A percentile compares a stretch with the other conserved stretches of the same genome.
These are phyloP conservation scores for Scheffersomyces insectosa DNA, from an alignment of 1,139 yeast genomes.

Conservation along the genomic window DNA sequence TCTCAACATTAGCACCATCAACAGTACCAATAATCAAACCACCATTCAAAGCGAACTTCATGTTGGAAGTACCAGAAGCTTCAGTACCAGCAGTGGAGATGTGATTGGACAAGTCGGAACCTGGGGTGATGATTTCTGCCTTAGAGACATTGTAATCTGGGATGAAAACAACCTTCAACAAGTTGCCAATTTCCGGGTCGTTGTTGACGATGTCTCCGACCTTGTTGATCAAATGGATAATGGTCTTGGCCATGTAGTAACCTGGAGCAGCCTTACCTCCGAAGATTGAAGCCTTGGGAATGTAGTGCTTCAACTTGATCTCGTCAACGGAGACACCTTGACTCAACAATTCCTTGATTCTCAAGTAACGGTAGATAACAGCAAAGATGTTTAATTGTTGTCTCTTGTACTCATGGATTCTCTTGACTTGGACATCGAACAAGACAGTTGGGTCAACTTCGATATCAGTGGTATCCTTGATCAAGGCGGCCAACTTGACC, in stretches of 20 bases:
- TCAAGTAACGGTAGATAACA: constrained; percentile 78
- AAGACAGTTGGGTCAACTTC: constrained; percentile 73
- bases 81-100: constrained; percentile 98
- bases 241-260: constrained; percentile 89
- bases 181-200: constrained; percentile 71
- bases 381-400: constrained; percentile 93
- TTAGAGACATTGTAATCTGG: constrained; percentile 94
- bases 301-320: constrained; percentile 57
- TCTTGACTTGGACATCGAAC: constrained; percentile 90
- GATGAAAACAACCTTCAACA: constrained; percentile 81
- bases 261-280: constrained; percentile 99
- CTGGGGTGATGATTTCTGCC: constrained; percentile 90
- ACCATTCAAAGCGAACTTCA: constrained; percentile 94
- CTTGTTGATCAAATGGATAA: constrained; percentile 80
- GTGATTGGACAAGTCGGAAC: constrained; percentile 88
- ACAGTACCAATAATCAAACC: constrained; percentile 94
- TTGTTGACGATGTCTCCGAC: constrained; percentile 80
- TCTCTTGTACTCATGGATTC: constrained; percentile 94
- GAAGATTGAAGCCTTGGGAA: constrained; percentile 77
- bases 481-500: constrained; percentile 64
- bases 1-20: constrained; percentile 96
- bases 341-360: constrained; percentile 66
- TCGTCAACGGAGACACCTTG: constrained; percentile 51
- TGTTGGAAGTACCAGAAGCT: constrained; percentile 94
- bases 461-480: constrained; percentile 66